A percentile compares a stretch with the other conserved stretches of the same genome.
phyloP scores from a whole-genome alignment of 768 basidiomycete genomes.

The Serendipita vermifera region DNA sequence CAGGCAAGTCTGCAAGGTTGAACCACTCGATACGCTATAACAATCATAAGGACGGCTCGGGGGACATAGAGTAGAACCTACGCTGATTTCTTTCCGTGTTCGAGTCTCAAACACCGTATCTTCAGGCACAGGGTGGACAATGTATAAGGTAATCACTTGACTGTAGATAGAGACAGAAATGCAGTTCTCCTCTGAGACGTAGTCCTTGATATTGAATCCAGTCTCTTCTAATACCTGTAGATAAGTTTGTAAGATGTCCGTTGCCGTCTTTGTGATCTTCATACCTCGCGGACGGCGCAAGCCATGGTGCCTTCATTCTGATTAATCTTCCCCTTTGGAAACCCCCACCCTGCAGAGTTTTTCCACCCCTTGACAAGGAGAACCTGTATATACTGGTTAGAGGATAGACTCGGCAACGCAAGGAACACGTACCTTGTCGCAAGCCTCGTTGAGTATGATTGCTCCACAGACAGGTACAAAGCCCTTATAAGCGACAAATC shows the following conservation, averaged over 20 bases:
- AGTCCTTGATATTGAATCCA: constrained; percentile 72
- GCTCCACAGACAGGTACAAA: constrained; percentile 96
- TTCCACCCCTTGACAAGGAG: constrained; percentile 99
- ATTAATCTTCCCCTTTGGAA: constrained; percentile 99
- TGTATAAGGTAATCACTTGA: constrained; percentile 80
- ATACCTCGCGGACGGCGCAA: constrained; percentile 87
- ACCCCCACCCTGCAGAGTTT: constrained; percentile 93
- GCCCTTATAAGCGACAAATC: constrained; percentile 93
- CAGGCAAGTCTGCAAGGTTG: constrained; percentile 73
- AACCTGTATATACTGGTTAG: constrained; percentile 40
- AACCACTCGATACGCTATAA: constrained; percentile 74
- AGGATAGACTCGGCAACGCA: constrained; percentile 12
- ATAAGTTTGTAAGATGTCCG: not conserved
- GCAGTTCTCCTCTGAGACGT: constrained; percentile 51
- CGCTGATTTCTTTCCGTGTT: constrained; percentile 97
- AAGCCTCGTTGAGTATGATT: constrained; percentile 81
- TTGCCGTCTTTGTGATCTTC: constrained; percentile 17
- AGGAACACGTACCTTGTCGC: constrained; percentile 64
- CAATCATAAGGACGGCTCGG: constrained; percentile 9
- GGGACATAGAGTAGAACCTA: constrained; percentile 29
- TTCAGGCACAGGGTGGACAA: constrained; percentile 80
- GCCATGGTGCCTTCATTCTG: constrained; percentile 69
- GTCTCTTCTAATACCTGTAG: constrained; percentile 89
- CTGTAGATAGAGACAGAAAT: constrained; percentile 82
- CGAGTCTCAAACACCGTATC: constrained; percentile 81